Percentiles rank a stretch among this genome's conserved stretches.
These are phyloP conservation scores for Pharnaceum exiguum DNA, from an alignment of 148 eudicot genomes.

Conservation along the genomic window DNA sequence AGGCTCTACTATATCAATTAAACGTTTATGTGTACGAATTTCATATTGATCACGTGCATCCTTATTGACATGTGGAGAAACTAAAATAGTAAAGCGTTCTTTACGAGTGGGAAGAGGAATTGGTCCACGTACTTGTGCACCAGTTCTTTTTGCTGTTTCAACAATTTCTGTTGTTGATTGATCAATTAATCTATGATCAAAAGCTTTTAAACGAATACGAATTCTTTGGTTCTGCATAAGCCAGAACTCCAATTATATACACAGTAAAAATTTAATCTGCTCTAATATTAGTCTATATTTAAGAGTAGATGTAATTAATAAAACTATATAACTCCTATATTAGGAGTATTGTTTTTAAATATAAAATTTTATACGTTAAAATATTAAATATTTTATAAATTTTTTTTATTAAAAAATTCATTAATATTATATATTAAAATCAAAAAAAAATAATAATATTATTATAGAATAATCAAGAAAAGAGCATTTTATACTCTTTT, in stretches of 20 bases:
- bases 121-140: constrained; percentile 95
- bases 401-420: too few species aligned
- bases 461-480: too few species aligned
- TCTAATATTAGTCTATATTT: not conserved
- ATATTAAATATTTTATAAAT: too few species aligned
- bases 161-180: constrained; percentile 93
- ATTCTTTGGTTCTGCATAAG: constrained; percentile 78
- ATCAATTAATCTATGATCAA: constrained; percentile 89
- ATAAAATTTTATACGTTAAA: too few species aligned
- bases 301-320: not conserved
- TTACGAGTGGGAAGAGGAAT: constrained; percentile 91
- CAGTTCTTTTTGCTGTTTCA: constrained; percentile 86
- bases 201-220: constrained; percentile 82
- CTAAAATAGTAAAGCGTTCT: constrained; percentile 74
- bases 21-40: constrained; percentile 91
- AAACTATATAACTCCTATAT: too few species aligned
- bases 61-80: constrained; percentile 96
- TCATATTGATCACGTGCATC: constrained; percentile 97
- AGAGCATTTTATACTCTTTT: too few species aligned
- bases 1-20: constrained; percentile 84
- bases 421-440: too few species aligned
- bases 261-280: not conserved
- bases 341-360: too few species aligned
- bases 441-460: too few species aligned
- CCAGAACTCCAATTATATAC: constrained; percentile 29